Percentiles rank a stretch among this genome's conserved stretches.
Evolutionary conservation across 2,329 filamentous ascomycete species (phyloP).

Genomic region (Bipolaris oryzae): DNA sequence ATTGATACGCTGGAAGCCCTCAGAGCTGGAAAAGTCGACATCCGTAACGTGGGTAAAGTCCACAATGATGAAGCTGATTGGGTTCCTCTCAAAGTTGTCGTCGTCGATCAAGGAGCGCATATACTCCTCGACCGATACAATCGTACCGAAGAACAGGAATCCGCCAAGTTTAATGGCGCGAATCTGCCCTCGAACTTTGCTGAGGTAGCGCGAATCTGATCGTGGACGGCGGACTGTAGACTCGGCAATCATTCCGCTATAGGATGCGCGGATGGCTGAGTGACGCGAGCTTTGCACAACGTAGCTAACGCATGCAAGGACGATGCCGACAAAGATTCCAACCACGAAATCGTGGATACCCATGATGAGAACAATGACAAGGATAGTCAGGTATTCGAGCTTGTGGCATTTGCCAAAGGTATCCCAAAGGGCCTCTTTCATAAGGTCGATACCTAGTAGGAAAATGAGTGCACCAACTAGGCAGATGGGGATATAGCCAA

Average conservation of each 20-base stretch:
- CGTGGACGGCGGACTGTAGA: slow-evolving; percentile 93
- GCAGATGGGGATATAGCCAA: slow-evolving; percentile 95
- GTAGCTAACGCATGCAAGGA: slow-evolving; percentile 87
- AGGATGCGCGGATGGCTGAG: slow-evolving; percentile 87
- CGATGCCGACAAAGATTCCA: slow-evolving; percentile 88
- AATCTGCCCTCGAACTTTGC: slow-evolving; percentile 84
- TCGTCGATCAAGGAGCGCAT: slow-evolving; percentile 84
- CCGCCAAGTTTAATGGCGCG: slow-evolving; percentile 90
- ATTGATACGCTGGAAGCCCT: slow-evolving; percentile 92
- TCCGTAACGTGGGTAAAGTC: slow-evolving; percentile 90
- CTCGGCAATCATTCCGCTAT: slow-evolving; percentile 84
- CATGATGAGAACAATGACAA: slow-evolving; percentile 93
- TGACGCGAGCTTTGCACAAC: slow-evolving; percentile 90
- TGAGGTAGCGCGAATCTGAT: slow-evolving; percentile 84
- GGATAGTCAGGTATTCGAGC: slow-evolving; percentile 86
- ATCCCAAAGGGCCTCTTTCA: slow-evolving; percentile 85
- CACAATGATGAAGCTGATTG: slow-evolving; percentile 87
- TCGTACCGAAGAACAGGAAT: slow-evolving; percentile 98
- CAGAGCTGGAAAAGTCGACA: slow-evolving; percentile 93
- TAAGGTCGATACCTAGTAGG: slow-evolving; percentile 87
- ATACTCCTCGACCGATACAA: slow-evolving; percentile 90
- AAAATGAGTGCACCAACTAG: slow-evolving; percentile 96
- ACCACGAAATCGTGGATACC: slow-evolving; percentile 95
- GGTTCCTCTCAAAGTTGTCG: slow-evolving; percentile 74
- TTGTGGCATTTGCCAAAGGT: slow-evolving; percentile 86